A percentile compares a stretch with the other conserved stretches of the same genome.
These are phyloP conservation scores for Pythium rishiriense DNA, from an alignment of 352 stramenopile species.

Conservation along the genomic window DNA sequence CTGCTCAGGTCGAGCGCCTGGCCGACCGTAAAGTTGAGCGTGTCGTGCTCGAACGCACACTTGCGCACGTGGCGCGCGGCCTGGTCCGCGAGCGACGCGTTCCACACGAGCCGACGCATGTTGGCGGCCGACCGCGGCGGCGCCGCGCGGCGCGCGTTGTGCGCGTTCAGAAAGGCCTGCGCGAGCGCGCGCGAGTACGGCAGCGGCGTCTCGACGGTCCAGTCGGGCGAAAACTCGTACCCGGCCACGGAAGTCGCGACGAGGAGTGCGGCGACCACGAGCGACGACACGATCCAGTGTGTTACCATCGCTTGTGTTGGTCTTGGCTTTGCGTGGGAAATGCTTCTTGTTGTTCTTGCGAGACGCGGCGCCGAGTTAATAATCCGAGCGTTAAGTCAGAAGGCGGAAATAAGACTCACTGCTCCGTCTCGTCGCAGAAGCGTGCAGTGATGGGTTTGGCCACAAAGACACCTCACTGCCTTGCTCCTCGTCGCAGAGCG, in stretches of 20 bases:
- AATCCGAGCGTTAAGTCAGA: too few relatives aligned
- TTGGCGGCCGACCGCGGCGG: slow-evolving; percentile 19
- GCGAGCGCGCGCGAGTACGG: slow-evolving; percentile 19
- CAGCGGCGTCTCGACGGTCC: slow-evolving; percentile 25
- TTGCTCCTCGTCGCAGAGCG: background rate
- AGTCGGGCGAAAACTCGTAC: slow-evolving; percentile 22
- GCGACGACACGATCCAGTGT: too few relatives aligned
- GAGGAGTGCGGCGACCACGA: background rate
- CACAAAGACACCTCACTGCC: too few relatives aligned
- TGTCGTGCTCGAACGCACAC: slow-evolving; percentile 18
- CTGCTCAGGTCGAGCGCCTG: slow-evolving; percentile 12
- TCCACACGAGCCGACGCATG: slow-evolving; percentile 27
- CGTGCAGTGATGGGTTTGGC: too few relatives aligned
- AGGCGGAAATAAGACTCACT: too few relatives aligned
- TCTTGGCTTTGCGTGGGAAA: too few relatives aligned
- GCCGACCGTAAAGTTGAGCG: slow-evolving; percentile 18
- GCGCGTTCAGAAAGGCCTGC: slow-evolving; percentile 24
- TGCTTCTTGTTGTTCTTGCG: too few relatives aligned
- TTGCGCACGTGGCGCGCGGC: slow-evolving; percentile 6
- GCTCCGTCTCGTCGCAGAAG: too few relatives aligned
- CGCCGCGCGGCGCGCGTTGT: slow-evolving; percentile 19
- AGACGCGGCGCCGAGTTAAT: too few relatives aligned
- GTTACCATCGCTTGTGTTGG: too few relatives aligned
- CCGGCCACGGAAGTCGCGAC: background rate
- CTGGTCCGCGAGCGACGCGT: slow-evolving; percentile 12